Evolutionary conservation across 2,329 filamentous ascomycete genomes (phyloP).

Genomic region (Nemania sp.): DNA sequence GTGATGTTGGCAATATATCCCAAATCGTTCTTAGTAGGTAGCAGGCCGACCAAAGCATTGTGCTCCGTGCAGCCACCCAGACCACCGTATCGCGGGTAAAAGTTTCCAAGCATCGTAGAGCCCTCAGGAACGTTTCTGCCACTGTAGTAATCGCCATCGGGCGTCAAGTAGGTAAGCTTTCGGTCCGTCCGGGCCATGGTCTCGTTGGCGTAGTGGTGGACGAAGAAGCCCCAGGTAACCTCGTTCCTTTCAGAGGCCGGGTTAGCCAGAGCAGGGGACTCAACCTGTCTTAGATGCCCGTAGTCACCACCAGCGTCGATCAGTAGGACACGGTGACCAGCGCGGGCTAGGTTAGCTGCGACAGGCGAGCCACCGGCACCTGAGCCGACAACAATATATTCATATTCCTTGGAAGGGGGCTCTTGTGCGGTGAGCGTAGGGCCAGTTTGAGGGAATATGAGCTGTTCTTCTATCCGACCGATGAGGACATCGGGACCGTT

Average conservation of each 20-base stretch:
- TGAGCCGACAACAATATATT: conserved; percentile 74
- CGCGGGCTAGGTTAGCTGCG: conserved; percentile 71
- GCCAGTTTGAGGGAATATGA: conserved; percentile 43
- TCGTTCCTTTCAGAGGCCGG: conserved; percentile 66
- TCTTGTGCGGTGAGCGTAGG: conserved; percentile 30
- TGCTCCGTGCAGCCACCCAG: conserved; percentile 54
- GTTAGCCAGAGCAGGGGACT: conserved; percentile 66
- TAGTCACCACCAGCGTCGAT: conserved; percentile 72
- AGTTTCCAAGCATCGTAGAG: conserved; percentile 63
- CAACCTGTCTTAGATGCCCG: conserved; percentile 61
- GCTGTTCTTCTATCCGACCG: conserved; percentile 37
- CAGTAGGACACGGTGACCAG: conserved; percentile 68
- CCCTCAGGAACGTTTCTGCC: conserved; percentile 65
- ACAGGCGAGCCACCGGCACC: conserved; percentile 70
- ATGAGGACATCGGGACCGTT: conserved; percentile 40
- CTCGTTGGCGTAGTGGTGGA: conserved; percentile 69
- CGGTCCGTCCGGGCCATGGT: conserved; percentile 65
- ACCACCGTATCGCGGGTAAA: conserved; percentile 68
- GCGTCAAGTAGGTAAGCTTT: conserved; percentile 69
- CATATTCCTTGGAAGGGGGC: conserved; percentile 57
- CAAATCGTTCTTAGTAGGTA: conserved; percentile 60
- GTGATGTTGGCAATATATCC: conserved; percentile 51
- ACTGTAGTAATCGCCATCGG: conserved; percentile 64
- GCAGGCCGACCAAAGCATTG: conserved; percentile 51
- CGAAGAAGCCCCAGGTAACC: conserved; percentile 72